phyloP scores from a whole-genome alignment of 495 filamentous ascomycete species.

The Usnea hakonensis region DNA sequence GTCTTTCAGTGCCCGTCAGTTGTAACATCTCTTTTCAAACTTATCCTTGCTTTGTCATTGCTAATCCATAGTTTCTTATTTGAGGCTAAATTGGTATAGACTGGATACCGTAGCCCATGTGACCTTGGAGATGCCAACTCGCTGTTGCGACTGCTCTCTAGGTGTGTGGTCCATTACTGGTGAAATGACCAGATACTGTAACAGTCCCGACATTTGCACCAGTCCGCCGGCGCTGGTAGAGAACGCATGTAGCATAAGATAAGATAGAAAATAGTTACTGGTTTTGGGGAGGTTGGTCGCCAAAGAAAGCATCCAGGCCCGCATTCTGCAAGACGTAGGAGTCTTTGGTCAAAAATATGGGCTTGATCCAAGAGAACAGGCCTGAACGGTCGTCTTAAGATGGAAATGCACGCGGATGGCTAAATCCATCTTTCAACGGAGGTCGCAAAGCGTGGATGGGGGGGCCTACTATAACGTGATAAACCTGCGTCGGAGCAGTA shows the following conservation, averaged over 20 bases:
- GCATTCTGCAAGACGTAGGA: background rate
- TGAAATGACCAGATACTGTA: constrained; percentile 54
- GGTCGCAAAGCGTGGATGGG: background rate
- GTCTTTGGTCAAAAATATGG: background rate
- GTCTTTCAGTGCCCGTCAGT: too few relatives aligned
- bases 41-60: too few relatives aligned
- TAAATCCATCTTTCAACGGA: background rate
- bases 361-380: background rate
- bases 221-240: constrained; percentile 61
- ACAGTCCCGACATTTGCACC: constrained; percentile 55
- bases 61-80: too few relatives aligned
- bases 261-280: constrained; percentile 74
- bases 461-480: background rate
- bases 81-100: constrained; percentile 75
- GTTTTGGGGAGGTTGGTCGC: constrained; percentile 64
- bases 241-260: constrained; percentile 68
- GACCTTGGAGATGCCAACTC: constrained; percentile 51
- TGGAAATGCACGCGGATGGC: background rate
- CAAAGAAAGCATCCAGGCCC: constrained; percentile 28
- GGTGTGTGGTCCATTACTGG: constrained; percentile 60
- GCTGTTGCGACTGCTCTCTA: constrained; percentile 58
- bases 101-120: constrained; percentile 68
- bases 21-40: too few relatives aligned
- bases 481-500: background rate
- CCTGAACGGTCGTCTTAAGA: background rate